phyloP scores from a whole-genome alignment of 805 yeast genomes.

The Pichia sporocuriosa region DNA sequence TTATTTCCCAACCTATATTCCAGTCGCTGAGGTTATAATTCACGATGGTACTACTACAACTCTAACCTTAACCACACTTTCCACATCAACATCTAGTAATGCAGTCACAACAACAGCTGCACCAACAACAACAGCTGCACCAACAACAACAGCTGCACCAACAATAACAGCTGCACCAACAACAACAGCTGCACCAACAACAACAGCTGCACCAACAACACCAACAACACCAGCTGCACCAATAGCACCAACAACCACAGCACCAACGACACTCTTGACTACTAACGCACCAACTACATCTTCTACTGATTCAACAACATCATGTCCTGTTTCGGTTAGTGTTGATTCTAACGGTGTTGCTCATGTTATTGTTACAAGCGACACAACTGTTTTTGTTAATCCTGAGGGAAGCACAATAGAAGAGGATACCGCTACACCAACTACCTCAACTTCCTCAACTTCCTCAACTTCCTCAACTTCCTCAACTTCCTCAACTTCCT shows the following conservation, averaged over 20 bases:
- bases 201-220: slow-evolving; percentile 1
- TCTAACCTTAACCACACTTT: slow-evolving; percentile 1
- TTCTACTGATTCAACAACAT: background rate
- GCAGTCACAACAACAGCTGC: slow-evolving; percentile 8
- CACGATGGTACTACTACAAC: slow-evolving; percentile 15
- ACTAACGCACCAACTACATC: slow-evolving; percentile 1
- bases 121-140: background rate
- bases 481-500: background rate
- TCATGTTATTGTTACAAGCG: slow-evolving; percentile 9
- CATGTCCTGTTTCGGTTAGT: slow-evolving; percentile 6
- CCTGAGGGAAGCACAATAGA: no score
- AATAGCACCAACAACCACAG: background rate
- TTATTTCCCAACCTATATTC: slow-evolving; percentile 7
- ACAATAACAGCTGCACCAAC: background rate
- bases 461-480: slow-evolving; percentile 5
- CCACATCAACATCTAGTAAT: slow-evolving; percentile 1
- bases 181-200: background rate
- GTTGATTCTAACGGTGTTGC: slow-evolving; percentile 10
- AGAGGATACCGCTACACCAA: background rate
- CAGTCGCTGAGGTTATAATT: slow-evolving; percentile 29
- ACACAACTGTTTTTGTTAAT: slow-evolving; percentile 5
- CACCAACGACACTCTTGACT: no score
- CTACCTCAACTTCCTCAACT: background rate
- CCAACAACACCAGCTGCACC: background rate
- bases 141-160: background rate